A percentile compares a stretch with the other conserved stretches of the same genome.
These are phyloP conservation scores for Floccularia luteovirens DNA, from an alignment of 768 basidiomycete species.

Conservation along the genomic window DNA sequence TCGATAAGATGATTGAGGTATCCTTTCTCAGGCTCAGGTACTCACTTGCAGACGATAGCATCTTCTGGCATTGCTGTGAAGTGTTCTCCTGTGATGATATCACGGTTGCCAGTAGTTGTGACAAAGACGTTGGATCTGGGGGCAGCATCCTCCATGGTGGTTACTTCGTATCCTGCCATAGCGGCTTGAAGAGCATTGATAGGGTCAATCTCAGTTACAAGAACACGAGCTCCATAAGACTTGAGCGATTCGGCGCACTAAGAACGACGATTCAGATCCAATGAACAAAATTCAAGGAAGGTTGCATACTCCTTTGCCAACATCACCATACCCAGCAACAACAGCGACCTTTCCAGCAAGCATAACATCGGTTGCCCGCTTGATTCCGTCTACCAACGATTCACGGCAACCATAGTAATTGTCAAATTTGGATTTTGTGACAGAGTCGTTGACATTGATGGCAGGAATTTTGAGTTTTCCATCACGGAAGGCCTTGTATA, in stretches of 20 bases:
- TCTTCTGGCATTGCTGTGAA: conserved; percentile 95
- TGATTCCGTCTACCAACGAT: conserved; percentile 99
- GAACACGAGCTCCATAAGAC: conserved; percentile 94
- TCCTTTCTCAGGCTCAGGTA: conserved; percentile 6
- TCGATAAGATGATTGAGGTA: neutral
- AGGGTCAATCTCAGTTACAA: conserved; percentile 98
- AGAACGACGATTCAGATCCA: conserved; percentile 2
- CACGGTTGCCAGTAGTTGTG: conserved; percentile 97
- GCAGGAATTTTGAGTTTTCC: conserved; percentile 95
- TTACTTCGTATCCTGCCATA: conserved; percentile 99
- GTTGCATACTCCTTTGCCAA: conserved; percentile 91
- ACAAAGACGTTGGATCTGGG: conserved; percentile 87
- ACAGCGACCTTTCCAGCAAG: conserved; percentile 99
- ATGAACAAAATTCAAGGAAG: neutral
- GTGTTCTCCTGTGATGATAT: conserved; percentile 92
- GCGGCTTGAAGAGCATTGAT: conserved; percentile 99
- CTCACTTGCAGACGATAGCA: conserved; percentile 96
- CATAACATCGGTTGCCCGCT: conserved; percentile 99
- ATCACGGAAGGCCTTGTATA: conserved; percentile 96
- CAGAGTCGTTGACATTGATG: conserved; percentile 99
- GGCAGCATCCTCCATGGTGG: conserved; percentile 97
- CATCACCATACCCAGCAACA: conserved; percentile 98
- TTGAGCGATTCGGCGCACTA: conserved; percentile 96
- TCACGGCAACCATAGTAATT: conserved; percentile 99
- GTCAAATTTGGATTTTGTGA: conserved; percentile 99